Conservation (phyloP, 495 filamentous ascomycete genomes). For the Penicillium cataractarum region DNA sequence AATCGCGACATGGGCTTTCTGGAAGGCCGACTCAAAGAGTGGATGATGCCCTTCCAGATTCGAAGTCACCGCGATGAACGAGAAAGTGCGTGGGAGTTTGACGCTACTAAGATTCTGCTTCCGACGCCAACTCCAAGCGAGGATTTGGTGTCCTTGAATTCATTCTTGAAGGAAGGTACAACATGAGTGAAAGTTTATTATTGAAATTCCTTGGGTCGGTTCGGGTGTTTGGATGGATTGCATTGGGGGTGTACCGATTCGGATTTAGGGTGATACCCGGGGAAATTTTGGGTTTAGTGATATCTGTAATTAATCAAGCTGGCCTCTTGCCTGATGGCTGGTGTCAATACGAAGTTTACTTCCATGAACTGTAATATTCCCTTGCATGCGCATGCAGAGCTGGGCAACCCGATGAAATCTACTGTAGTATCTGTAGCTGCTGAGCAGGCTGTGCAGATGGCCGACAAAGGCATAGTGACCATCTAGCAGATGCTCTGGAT, state of each 20-base stretch:
- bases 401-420: too few species aligned
- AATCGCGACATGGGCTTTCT: conserved; percentile 47
- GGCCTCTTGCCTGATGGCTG: not conserved
- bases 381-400: not conserved
- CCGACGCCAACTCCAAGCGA: conserved; percentile 30
- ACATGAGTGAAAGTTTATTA: not conserved
- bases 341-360: not conserved
- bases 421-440: too few species aligned
- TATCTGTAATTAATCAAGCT: not conserved
- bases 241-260: conserved; percentile 17
- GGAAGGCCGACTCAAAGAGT: conserved; percentile 44
- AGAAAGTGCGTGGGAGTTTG: conserved; percentile 45
- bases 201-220: conserved; percentile 5
- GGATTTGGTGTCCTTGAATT: conserved; percentile 28
- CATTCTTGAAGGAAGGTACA: conserved; percentile 26
- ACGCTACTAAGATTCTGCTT: conserved; percentile 37
- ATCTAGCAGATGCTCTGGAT: too few species aligned
- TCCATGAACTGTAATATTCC: not conserved
- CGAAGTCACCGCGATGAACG: conserved; percentile 34
- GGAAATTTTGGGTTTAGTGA: not conserved
- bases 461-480: too few species aligned
- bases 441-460: too few species aligned
- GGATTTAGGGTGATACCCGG: conserved; percentile 16
- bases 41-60: conserved; percentile 40
- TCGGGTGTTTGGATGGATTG: conserved; percentile 17